Percentiles rank a stretch among this genome's conserved stretches.
phyloP scores from a whole-genome alignment of 2,329 filamentous ascomycete species.

The Neonectria ditissima region DNA sequence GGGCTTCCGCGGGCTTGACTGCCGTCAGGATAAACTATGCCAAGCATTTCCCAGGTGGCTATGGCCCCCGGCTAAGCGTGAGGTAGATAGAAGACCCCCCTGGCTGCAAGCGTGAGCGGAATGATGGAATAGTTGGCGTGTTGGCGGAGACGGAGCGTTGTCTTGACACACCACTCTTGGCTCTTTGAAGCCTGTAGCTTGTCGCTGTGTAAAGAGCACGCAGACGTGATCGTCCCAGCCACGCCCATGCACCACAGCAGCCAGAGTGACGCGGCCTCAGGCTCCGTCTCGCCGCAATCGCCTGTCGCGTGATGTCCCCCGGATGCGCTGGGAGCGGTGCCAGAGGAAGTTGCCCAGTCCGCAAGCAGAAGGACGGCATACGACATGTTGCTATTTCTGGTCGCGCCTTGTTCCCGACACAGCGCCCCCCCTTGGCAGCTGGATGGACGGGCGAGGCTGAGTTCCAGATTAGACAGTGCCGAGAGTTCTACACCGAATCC shows the following conservation, averaged over 20 bases:
- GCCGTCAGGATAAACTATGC: constrained; percentile 17
- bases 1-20: constrained; percentile 3
- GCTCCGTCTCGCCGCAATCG: not conserved
- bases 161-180: constrained; percentile 1
- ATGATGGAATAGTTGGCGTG: too few species aligned
- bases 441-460: constrained; percentile 27
- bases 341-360: not conserved
- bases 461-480: not conserved
- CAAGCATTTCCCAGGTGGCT: constrained; percentile 19
- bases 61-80: not conserved
- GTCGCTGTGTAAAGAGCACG: not conserved
- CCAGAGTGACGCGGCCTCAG: not conserved
- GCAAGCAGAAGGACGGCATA: constrained; percentile 17
- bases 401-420: not conserved
- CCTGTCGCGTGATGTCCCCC: constrained; percentile 11
- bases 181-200: not conserved
- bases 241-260: not conserved
- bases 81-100: constrained; percentile 11
- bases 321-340: not conserved
- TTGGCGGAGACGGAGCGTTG: not conserved
- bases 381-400: constrained; percentile 43
- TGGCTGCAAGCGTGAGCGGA: too few species aligned
- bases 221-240: not conserved
- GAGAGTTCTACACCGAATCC: not conserved
- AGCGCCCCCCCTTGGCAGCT: constrained; percentile 19